A percentile compares a stretch with the other conserved stretches of the same genome.
phyloP scores from a whole-genome alignment of 2,329 filamentous ascomycete genomes.

The Zymoseptoria brevis region DNA sequence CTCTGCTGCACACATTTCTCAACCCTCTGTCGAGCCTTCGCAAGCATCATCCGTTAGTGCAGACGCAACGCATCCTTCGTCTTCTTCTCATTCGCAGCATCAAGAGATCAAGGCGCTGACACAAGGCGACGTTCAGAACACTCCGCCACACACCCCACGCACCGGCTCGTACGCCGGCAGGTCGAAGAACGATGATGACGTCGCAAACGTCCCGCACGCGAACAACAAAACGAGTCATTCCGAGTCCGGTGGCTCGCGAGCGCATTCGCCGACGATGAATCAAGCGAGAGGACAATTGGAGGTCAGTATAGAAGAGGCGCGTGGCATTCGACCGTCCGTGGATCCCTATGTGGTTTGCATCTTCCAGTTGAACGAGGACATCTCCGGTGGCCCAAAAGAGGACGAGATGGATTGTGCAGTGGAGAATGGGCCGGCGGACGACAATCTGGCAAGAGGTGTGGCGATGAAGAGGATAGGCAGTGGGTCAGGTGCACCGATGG shows the following conservation, averaged over 20 bases:
- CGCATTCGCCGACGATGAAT: conserved; percentile 51
- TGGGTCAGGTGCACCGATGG: conserved; percentile 77
- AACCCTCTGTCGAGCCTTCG: conserved; percentile 50
- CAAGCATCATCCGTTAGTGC: conserved; percentile 48
- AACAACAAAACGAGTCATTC: conserved; percentile 31
- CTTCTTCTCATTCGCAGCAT: conserved; percentile 50
- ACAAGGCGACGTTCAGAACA: conserved; percentile 77
- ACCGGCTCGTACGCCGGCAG: conserved; percentile 64
- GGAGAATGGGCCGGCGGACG: conserved; percentile 40
- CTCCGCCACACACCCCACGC: conserved; percentile 80
- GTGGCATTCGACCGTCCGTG: conserved; percentile 69
- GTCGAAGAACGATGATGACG: conserved; percentile 22
- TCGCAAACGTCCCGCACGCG: conserved; percentile 25
- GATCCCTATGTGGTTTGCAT: conserved; percentile 95
- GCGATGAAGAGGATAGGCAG: conserved; percentile 56
- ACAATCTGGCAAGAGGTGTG: conserved; percentile 44
- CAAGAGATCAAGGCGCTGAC: conserved; percentile 68
- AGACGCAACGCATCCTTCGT: conserved; percentile 37
- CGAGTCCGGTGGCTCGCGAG: conserved; percentile 24
- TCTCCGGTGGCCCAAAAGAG: conserved; percentile 72
- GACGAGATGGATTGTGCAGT: conserved; percentile 41
- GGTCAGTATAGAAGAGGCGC: conserved; percentile 79
- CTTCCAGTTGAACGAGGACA: conserved; percentile 93
- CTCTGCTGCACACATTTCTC: conserved; percentile 64
- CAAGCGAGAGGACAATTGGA: conserved; percentile 78